These are phyloP conservation scores for Ustilago curta DNA, from an alignment of 1,284 basidiomycete species.

Conservation along the genomic window DNA sequence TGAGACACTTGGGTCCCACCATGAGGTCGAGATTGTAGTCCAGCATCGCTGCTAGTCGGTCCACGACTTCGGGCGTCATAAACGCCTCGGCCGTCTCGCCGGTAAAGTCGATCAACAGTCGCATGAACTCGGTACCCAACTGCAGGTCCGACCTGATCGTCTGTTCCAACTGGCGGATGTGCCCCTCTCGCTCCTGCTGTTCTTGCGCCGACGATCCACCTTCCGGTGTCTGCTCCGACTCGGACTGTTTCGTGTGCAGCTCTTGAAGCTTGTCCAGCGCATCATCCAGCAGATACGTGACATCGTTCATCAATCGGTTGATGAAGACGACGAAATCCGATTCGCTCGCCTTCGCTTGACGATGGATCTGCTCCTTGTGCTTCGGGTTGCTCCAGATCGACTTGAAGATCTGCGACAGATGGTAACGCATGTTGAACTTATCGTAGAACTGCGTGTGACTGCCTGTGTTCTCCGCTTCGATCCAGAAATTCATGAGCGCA, in stretches of 20 bases:
- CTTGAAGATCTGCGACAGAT: conserved; percentile 66
- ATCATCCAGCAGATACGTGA: conserved; percentile 97
- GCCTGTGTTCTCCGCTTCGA: conserved; percentile 97
- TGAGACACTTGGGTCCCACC: conserved; percentile 83
- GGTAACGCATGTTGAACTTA: conserved; percentile 83
- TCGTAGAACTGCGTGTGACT: conserved; percentile 98
- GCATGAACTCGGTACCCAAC: conserved; percentile 87
- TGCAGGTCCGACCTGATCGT: conserved; percentile 87
- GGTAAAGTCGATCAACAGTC: conserved; percentile 90
- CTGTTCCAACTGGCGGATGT: conserved; percentile 82
- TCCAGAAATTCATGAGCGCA: conserved; percentile 93
- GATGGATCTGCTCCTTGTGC: conserved; percentile 63
- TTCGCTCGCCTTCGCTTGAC: conserved; percentile 46
- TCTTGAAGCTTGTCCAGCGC: conserved; percentile 88
- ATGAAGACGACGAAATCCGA: conserved; percentile 80
- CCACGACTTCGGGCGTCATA: conserved; percentile 95
- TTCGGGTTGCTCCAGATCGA: conserved; percentile 65
- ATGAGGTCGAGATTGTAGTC: conserved; percentile 93
- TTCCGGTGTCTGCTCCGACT: conserved; percentile 76
- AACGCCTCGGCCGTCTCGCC: conserved; percentile 91
- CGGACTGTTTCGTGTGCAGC: conserved; percentile 85
- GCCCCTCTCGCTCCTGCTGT: conserved; percentile 84
- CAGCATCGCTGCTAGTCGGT: conserved; percentile 94
- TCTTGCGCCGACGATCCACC: conserved; percentile 76
- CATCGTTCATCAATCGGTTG: conserved; percentile 99